phyloP scores from a whole-genome alignment of 1,139 yeast genomes.

The Diutina catenulata region DNA sequence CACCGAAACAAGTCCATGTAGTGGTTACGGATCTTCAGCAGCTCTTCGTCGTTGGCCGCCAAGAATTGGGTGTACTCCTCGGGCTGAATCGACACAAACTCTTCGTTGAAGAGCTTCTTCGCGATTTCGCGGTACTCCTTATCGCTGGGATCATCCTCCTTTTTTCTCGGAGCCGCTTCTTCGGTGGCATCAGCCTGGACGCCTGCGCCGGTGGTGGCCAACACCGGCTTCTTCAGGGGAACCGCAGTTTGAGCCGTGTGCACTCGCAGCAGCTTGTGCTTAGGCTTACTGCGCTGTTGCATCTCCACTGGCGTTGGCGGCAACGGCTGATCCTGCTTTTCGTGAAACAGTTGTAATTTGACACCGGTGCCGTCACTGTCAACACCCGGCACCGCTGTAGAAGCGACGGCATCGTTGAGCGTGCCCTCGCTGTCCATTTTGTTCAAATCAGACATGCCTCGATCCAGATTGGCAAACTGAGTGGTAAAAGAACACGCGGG shows the following conservation, averaged over 20 bases:
- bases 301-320: conserved; percentile 2
- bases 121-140: conserved; percentile 23
- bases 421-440: conserved; percentile 5
- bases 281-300: not conserved
- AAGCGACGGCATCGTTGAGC: conserved; percentile 4
- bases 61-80: conserved; percentile 36
- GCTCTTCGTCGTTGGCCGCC: conserved; percentile 32
- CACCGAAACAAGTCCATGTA: conserved; percentile 40
- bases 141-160: conserved; percentile 2
- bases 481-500: too few relatives aligned
- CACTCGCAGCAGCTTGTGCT: not conserved
- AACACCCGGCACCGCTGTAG: not conserved
- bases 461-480: too few relatives aligned
- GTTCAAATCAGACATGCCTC: conserved; percentile 1
- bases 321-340: conserved; percentile 4
- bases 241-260: not conserved
- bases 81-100: conserved; percentile 32
- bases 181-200: not conserved
- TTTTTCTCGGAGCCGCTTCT: not conserved
- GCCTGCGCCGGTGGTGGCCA: not conserved
- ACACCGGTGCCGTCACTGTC: not conserved
- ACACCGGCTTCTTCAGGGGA: not conserved
- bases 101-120: conserved; percentile 24
- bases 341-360: not conserved
- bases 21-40: conserved; percentile 25